These are phyloP conservation scores for Colletotrichum shisoi DNA, from an alignment of 2,329 filamentous ascomycete species.

Conservation along the genomic window DNA sequence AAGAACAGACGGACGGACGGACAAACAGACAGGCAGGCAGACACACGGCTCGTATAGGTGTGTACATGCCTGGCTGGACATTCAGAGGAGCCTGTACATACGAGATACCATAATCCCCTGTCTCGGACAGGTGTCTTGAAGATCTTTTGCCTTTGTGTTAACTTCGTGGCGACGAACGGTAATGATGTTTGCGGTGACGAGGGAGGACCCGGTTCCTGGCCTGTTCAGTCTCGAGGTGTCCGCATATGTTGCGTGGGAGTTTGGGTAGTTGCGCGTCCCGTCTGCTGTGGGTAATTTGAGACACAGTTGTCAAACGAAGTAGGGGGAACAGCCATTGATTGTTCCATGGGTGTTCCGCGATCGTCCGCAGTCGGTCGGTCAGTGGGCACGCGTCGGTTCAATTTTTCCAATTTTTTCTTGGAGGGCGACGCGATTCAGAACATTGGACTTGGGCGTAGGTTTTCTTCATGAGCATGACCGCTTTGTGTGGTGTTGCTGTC, in stretches of 20 bases:
- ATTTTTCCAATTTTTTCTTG: too few relatives aligned
- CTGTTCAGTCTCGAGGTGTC: constrained; percentile 4
- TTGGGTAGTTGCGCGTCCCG: constrained; percentile 30
- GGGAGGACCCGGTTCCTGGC: background rate
- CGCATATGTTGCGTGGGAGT: background rate
- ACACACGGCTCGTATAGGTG: background rate
- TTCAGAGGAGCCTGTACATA: constrained; percentile 37
- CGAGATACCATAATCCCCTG: constrained; percentile 40
- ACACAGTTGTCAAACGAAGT: background rate
- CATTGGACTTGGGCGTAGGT: background rate
- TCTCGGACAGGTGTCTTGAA: constrained; percentile 35
- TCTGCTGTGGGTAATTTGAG: constrained; percentile 5
- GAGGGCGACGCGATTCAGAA: background rate
- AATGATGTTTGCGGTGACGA: background rate
- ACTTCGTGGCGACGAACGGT: background rate
- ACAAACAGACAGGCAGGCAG: background rate
- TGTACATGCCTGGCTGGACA: constrained; percentile 21
- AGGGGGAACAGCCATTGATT: background rate
- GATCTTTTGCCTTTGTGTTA: background rate
- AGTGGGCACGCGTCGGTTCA: background rate
- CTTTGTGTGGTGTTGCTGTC: too few relatives aligned
- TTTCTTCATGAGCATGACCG: background rate
- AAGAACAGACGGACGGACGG: background rate
- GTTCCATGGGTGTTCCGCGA: background rate
- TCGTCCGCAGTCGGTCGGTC: constrained; percentile 10